Evolutionary conservation across 495 filamentous ascomycete genomes (phyloP).

Genomic region (Penicillium robsamsonii): DNA sequence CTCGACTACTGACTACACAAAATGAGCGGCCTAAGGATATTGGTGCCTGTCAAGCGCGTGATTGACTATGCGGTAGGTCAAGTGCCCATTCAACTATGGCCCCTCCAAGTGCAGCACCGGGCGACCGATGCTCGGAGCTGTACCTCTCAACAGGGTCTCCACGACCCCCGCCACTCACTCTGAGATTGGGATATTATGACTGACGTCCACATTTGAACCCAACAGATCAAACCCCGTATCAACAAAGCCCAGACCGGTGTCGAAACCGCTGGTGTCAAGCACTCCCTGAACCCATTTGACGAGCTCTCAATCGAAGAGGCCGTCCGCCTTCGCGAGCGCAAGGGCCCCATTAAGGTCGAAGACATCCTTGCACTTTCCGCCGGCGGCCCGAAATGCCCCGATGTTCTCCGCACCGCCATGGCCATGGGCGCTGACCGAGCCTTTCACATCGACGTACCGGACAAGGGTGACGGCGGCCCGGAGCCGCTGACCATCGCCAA

Average conservation of each 20-base stretch:
- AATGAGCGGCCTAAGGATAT: constrained; percentile 81
- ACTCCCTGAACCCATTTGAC: constrained; percentile 98
- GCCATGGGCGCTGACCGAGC: constrained; percentile 95
- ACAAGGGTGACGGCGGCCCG: constrained; percentile 51
- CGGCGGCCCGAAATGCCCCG: constrained; percentile 80
- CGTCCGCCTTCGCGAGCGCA: constrained; percentile 85
- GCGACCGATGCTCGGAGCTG: constrained; percentile 16
- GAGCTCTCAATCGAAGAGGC: constrained; percentile 97
- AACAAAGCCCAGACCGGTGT: constrained; percentile 94
- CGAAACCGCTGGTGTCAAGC: constrained; percentile 89
- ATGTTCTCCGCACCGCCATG: constrained; percentile 92
- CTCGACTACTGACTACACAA: constrained; percentile 18
- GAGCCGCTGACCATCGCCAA: constrained; percentile 92
- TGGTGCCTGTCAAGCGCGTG: constrained; percentile 95
- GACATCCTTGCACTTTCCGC: constrained; percentile 89
- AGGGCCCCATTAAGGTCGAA: constrained; percentile 57
- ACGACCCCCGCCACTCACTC: not conserved
- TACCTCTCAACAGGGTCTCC: not conserved
- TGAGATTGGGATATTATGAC: not conserved
- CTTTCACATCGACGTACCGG: constrained; percentile 77
- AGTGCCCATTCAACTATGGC: not conserved
- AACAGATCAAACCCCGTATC: constrained; percentile 93
- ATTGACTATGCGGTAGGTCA: constrained; percentile 93
- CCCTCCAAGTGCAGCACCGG: constrained; percentile 4
- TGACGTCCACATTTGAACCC: not conserved